These are phyloP conservation scores for Gracilaria vermiculophylla DNA, from an alignment of 23 red algal species.

Conservation along the genomic window DNA sequence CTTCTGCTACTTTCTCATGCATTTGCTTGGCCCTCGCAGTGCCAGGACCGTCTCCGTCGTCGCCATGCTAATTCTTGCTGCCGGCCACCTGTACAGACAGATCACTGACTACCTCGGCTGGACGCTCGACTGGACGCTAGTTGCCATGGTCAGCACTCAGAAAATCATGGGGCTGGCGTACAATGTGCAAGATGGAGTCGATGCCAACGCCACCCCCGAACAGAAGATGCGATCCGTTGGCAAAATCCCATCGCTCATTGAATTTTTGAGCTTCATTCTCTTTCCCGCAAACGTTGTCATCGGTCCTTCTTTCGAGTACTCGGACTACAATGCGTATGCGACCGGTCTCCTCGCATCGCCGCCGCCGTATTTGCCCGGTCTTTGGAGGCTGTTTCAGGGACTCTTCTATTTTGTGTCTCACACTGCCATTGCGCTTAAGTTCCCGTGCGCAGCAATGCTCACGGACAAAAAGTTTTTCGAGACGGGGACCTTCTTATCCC, in stretches of 20 bases:
- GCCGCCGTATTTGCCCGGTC: constrained; percentile 41
- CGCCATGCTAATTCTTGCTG: constrained; percentile 67
- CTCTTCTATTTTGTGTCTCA: constrained; percentile 71
- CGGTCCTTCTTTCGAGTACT: constrained; percentile 88
- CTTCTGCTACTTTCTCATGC: constrained; percentile 69
- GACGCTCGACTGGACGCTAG: constrained; percentile 92
- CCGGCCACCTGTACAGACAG: constrained; percentile 87
- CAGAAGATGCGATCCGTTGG: constrained; percentile 56
- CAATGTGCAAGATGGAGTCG: constrained; percentile 79
- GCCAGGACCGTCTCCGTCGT: constrained; percentile 51
- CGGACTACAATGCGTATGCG: constrained; percentile 78
- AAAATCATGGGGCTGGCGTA: constrained; percentile 88
- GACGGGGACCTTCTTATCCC: constrained; percentile 48
- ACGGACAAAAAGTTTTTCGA: constrained; percentile 52
- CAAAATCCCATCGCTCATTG: constrained; percentile 66
- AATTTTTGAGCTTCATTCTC: constrained; percentile 87
- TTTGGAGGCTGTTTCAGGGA: constrained; percentile 67
- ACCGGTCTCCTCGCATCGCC: constrained; percentile 22
- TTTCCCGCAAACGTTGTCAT: constrained; percentile 91
- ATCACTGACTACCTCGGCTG: constrained; percentile 89
- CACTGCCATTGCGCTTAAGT: constrained; percentile 44
- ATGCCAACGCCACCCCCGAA: constrained; percentile 17
- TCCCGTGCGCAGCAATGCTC: constrained; percentile 57
- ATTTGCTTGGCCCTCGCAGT: constrained; percentile 48
- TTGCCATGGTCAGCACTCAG: constrained; percentile 96